A percentile compares a stretch with the other conserved stretches of the same genome.
Evolutionary conservation across 2,329 filamentous ascomycete species (phyloP).

Genomic region (Arthrobotrys megalospora): DNA sequence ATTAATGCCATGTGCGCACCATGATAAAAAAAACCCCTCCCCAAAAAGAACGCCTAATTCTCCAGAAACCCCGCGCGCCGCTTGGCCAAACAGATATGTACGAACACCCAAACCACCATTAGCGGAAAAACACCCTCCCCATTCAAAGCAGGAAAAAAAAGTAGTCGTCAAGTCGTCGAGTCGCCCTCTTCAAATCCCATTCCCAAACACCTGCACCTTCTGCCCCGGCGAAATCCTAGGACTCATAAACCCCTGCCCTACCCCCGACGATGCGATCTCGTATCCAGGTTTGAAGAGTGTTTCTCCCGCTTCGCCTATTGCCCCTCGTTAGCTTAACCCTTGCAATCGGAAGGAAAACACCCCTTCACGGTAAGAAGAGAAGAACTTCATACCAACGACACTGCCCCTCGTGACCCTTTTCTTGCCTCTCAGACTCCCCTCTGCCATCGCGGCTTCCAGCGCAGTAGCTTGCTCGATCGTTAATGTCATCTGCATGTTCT

Average conservation of each 20-base stretch:
- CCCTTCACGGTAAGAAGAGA: background rate
- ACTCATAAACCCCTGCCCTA: conserved; percentile 31
- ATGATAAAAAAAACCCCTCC: too few relatives aligned
- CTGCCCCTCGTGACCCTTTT: conserved; percentile 22
- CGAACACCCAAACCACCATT: background rate
- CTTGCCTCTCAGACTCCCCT: conserved; percentile 37
- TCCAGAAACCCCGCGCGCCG: background rate
- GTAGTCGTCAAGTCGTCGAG: too few relatives aligned
- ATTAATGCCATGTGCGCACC: too few relatives aligned
- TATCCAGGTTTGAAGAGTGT: conserved; percentile 55
- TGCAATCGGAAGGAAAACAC: background rate
- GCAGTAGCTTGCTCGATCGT: conserved; percentile 46
- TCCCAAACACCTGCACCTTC: conserved; percentile 5
- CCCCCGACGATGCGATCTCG: conserved; percentile 18
- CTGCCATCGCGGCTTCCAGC: conserved; percentile 48
- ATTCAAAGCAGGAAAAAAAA: background rate
- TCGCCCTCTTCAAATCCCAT: conserved; percentile 1
- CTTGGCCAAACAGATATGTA: background rate
- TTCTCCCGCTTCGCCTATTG: conserved; percentile 22
- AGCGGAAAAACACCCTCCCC: too few relatives aligned
- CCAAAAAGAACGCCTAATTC: conserved; percentile 1
- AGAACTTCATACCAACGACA: conserved; percentile 14
- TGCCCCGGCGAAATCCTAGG: conserved; percentile 41
- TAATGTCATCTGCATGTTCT: conserved; percentile 10
- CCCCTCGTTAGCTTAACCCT: conserved; percentile 6